Evolutionary conservation across 2,329 filamentous ascomycete species (phyloP), one percentile per base, ranked within the genome.

Genomic region (Trichoderma semiorbis): DNA sequence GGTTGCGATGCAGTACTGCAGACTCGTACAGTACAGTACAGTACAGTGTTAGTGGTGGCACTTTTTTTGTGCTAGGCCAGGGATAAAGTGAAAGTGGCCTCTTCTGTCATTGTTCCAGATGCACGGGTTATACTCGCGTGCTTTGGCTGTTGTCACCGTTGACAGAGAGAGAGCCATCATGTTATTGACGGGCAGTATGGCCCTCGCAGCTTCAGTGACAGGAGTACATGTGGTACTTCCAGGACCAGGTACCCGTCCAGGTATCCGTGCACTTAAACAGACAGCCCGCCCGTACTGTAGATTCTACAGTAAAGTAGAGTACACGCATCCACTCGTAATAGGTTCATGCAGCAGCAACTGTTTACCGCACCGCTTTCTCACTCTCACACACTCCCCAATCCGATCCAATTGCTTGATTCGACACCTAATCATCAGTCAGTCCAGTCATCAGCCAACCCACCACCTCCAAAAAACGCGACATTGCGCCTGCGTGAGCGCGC

Each of bases 81-180:
- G 47, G 47, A 53, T 53, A n/a, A 21, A 58, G 50, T 47, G 28
- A 69, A 69, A 21, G 66, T 69, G 57, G 36, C 66, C 66, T 69
- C 66, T 69, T 53, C 5, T 12, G n/a, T 12, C 47, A 53, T 61
- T 12, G 16, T 50, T 50, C 53, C 30, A 28, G 53, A 18, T 57
- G 53, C 53, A 57, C 47, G 6, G 47, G 47, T 53, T 53, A 53
- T 53, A 14, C 47, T 24, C 47, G 47, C 21, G 5, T 53, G 47
- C 21, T 53, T 12, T 43, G 39, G 47, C 21, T 53, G 21, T 21
- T 24, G 47, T 53, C 5, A 53, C 47, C 11, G 47, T 53, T 53
- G 47, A 14, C 34, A 36, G 10, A 50, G n/a, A 50, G 43, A 50
- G 43, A 53, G 47, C 47, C 47, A 1, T 43, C 39, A 43, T 43